A percentile compares a stretch with the other conserved stretches of the same genome.
These are phyloP conservation scores for Nematocida major DNA, from an alignment of 371 early-diverging fungal genomes.

Conservation along the genomic window DNA sequence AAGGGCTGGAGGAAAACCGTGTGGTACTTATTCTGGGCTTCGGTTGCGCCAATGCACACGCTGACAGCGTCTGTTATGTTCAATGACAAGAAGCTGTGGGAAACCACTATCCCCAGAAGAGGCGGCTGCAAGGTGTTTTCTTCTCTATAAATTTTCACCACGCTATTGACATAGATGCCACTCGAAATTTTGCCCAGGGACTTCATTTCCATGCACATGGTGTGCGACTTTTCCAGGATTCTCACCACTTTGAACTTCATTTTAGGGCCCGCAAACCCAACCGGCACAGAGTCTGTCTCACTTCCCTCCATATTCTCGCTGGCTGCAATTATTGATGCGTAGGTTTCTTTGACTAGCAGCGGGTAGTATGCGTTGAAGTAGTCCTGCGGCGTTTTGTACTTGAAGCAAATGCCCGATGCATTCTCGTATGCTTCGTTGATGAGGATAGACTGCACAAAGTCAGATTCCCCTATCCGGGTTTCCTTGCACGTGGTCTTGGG, in stretches of 20 bases:
- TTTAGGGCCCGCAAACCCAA: not conserved
- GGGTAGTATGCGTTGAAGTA: slow-evolving; percentile 32
- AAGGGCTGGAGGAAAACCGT: not conserved
- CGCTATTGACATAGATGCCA: too few relatives aligned
- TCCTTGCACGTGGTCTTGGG: not conserved
- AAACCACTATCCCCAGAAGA: too few relatives aligned
- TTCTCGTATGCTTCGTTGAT: not conserved
- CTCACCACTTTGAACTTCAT: not conserved
- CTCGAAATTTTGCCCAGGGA: too few relatives aligned
- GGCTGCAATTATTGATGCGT: not conserved
- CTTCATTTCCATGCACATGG: too few relatives aligned
- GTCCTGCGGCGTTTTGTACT: not conserved
- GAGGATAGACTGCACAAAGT: not conserved
- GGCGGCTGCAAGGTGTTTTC: too few relatives aligned
- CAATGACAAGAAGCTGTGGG: too few relatives aligned
- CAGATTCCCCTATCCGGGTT: not conserved
- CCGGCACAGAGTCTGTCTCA: not conserved
- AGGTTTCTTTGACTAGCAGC: slow-evolving; percentile 7
- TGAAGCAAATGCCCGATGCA: not conserved
- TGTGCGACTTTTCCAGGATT: too few relatives aligned
- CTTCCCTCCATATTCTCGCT: not conserved
- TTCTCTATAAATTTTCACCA: too few relatives aligned
- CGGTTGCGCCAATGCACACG: not conserved
- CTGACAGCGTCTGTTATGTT: too few relatives aligned
- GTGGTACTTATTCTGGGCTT: not conserved